Percentiles rank a stretch among this genome's conserved stretches.
Evolutionary conservation across 805 yeast species (phyloP).

Genomic region (Barnettozyma wickerhamii): DNA sequence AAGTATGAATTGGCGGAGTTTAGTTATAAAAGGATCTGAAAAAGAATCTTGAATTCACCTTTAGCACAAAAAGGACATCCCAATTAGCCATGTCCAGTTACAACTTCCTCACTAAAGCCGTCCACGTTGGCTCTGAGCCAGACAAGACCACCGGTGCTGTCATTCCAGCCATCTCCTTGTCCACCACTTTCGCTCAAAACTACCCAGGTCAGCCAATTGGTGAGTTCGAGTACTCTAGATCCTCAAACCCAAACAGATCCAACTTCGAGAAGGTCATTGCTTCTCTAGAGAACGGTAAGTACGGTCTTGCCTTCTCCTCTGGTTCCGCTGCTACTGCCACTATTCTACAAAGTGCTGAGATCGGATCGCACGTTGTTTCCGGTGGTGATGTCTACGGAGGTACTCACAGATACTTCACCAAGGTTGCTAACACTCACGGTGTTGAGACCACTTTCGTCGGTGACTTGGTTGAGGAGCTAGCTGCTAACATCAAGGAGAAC

Average conservation of each 20-base stretch:
- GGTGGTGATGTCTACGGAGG: slow-evolving; percentile 91
- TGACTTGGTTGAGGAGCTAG: slow-evolving; percentile 57
- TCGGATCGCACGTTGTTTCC: slow-evolving; percentile 69
- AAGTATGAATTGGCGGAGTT: too few species aligned
- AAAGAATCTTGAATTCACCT: too few species aligned
- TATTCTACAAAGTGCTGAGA: slow-evolving; percentile 66
- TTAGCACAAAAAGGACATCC: too few species aligned
- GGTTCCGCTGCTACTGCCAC: slow-evolving; percentile 84
- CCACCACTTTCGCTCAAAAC: slow-evolving; percentile 80
- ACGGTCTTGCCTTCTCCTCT: slow-evolving; percentile 76
- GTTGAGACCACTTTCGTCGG: slow-evolving; percentile 64
- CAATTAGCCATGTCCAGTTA: slow-evolving; percentile 23
- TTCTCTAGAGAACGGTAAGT: slow-evolving; percentile 68
- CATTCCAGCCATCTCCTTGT: slow-evolving; percentile 75
- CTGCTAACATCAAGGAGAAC: slow-evolving; percentile 48
- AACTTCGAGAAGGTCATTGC: slow-evolving; percentile 78
- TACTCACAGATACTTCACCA: slow-evolving; percentile 84
- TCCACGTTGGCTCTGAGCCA: slow-evolving; percentile 75
- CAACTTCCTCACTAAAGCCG: slow-evolving; percentile 72
- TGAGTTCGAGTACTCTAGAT: slow-evolving; percentile 76
- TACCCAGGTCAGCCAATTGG: slow-evolving; percentile 78
- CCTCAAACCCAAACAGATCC: slow-evolving; percentile 83
- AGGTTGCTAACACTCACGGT: slow-evolving; percentile 79
- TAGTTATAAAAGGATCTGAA: not conserved
- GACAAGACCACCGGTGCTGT: slow-evolving; percentile 82